A percentile compares a stretch with the other conserved stretches of the same genome.
Evolutionary conservation across 352 stramenopile genomes (phyloP).

Genomic region (Globisporangium sylvaticum): DNA sequence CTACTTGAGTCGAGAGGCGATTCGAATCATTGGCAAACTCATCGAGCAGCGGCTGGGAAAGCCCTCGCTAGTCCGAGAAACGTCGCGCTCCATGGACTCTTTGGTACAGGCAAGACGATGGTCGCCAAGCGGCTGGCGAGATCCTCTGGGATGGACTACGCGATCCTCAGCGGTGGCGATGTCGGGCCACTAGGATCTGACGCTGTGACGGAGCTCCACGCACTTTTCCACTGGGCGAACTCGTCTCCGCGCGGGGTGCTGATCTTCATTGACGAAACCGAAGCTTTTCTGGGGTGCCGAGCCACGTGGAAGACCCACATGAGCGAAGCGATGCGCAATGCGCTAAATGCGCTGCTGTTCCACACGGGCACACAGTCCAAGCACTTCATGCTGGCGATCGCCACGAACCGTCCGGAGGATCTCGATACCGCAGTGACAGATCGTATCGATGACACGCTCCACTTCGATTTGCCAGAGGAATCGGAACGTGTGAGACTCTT

Average conservation of each 20-base stretch:
- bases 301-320: constrained; percentile 78
- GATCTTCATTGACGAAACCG: constrained; percentile 76
- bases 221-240: constrained; percentile 80
- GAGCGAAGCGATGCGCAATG: constrained; percentile 80
- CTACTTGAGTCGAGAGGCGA: constrained; percentile 57
- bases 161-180: constrained; percentile 82
- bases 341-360: constrained; percentile 80
- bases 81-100: constrained; percentile 42
- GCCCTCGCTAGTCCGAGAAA: constrained; percentile 68
- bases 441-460: constrained; percentile 79
- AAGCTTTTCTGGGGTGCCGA: constrained; percentile 57
- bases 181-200: constrained; percentile 72
- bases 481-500: constrained; percentile 58
- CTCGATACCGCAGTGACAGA: constrained; percentile 76
- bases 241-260: constrained; percentile 64
- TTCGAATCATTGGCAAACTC: constrained; percentile 53
- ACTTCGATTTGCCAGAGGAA: constrained; percentile 68
- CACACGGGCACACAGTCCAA: constrained; percentile 71
- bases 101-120: constrained; percentile 87
- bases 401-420: constrained; percentile 81
- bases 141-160: constrained; percentile 73
- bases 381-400: constrained; percentile 80
- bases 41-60: constrained; percentile 68
- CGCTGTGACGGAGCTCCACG: constrained; percentile 78
- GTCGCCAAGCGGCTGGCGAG: constrained; percentile 75